Conservation (phyloP, 208 protist genomes). For the Herpetomonas samuelpessoai region DNA sequence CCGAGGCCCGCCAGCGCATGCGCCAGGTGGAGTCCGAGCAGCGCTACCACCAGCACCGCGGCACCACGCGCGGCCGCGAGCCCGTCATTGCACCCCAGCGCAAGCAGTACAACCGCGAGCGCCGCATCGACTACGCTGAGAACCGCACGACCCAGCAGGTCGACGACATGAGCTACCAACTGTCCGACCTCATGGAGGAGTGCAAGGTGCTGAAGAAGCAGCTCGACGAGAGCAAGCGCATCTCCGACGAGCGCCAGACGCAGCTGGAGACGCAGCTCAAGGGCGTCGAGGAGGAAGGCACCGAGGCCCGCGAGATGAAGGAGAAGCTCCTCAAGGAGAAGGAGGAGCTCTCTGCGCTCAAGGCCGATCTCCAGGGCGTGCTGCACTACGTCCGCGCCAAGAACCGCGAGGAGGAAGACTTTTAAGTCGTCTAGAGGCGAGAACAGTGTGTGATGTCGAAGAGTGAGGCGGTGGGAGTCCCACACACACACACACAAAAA, state of each 20-base stretch:
- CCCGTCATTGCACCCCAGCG: conserved; percentile 25
- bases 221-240: conserved; percentile 49
- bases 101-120: conserved; percentile 33
- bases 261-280: conserved; percentile 49
- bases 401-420: conserved; percentile 58
- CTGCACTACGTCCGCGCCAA: conserved; percentile 75
- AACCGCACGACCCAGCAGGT: conserved; percentile 41
- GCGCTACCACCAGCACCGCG: conserved; percentile 67
- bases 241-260: conserved; percentile 26
- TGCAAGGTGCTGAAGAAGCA: conserved; percentile 58
- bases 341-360: conserved; percentile 61
- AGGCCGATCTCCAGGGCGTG: conserved; percentile 75
- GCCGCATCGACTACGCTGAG: conserved; percentile 51
- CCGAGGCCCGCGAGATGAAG: conserved; percentile 56
- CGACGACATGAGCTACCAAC: conserved; percentile 38
- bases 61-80: conserved; percentile 43
- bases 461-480: too few relatives aligned
- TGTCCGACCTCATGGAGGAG: conserved; percentile 66
- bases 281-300: conserved; percentile 46
- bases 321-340: conserved; percentile 57
- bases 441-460: too few relatives aligned
- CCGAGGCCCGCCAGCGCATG: conserved; percentile 39
- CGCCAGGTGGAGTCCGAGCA: conserved; percentile 66
- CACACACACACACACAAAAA: too few relatives aligned
- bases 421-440: too few relatives aligned